Conservation (phyloP, 331 rosid genomes). For the Quercus tomentella region DNA sequence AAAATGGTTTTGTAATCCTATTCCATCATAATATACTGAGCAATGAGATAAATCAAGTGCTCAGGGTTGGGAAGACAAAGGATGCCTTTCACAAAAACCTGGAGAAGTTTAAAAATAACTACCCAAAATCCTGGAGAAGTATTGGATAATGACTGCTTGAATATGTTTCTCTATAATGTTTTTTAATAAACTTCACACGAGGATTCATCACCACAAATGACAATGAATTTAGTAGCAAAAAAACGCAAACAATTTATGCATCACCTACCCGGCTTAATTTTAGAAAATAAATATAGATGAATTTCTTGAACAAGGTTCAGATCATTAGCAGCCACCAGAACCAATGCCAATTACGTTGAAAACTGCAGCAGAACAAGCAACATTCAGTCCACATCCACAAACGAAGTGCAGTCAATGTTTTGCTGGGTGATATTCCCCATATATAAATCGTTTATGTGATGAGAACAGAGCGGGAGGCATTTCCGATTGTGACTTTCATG, state of each 20-base stretch:
- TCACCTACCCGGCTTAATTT: too few relatives aligned
- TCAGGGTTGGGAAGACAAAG: background rate
- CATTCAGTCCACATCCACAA: slow-evolving; percentile 39
- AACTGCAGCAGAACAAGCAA: background rate
- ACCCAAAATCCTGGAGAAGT: too few relatives aligned
- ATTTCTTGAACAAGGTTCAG: too few relatives aligned
- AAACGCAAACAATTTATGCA: background rate
- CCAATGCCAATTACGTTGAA: background rate
- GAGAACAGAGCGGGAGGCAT: slow-evolving; percentile 67
- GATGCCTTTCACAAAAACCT: too few relatives aligned
- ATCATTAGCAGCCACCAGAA: background rate
- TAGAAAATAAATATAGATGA: too few relatives aligned
- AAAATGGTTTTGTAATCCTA: background rate
- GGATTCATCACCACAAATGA: background rate
- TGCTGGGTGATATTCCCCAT: slow-evolving; percentile 58
- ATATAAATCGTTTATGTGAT: slow-evolving; percentile 58
- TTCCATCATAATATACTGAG: background rate
- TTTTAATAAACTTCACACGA: too few relatives aligned
- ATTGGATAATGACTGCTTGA: too few relatives aligned
- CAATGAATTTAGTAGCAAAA: background rate
- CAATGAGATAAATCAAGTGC: background rate
- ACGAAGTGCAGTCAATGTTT: slow-evolving; percentile 59
- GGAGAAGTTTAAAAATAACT: too few relatives aligned
- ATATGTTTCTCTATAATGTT: too few relatives aligned
- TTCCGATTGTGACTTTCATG: slow-evolving; percentile 51